Conservation (phyloP, 768 basidiomycete species). For the Fomitopsis serialis region DNA sequence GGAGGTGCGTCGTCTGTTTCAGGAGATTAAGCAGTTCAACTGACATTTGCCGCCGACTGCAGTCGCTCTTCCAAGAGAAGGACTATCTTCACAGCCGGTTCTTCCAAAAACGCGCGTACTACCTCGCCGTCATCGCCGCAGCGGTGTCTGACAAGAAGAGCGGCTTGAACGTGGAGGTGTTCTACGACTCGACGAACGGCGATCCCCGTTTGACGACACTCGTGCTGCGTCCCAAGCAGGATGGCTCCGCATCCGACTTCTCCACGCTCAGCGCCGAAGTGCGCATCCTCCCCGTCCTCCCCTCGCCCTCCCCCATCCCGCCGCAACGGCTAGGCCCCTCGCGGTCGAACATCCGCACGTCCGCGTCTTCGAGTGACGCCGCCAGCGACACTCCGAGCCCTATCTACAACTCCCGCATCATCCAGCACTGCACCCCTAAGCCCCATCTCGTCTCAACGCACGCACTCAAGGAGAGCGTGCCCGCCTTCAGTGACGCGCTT, state of each 20-base stretch:
- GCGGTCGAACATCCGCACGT: slow-evolving; percentile 60
- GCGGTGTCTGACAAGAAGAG: slow-evolving; percentile 43
- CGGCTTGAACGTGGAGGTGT: slow-evolving; percentile 49
- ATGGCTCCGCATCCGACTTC: slow-evolving; percentile 49
- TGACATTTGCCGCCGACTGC: background rate
- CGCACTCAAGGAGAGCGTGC: slow-evolving; percentile 38
- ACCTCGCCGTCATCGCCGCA: slow-evolving; percentile 73
- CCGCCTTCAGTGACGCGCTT: slow-evolving; percentile 69
- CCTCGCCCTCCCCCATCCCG: slow-evolving; percentile 56
- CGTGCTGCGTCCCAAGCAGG: slow-evolving; percentile 50
- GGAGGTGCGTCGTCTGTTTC: slow-evolving; percentile 27
- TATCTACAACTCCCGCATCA: slow-evolving; percentile 71
- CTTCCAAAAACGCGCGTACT: slow-evolving; percentile 90
- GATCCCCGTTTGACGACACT: slow-evolving; percentile 66
- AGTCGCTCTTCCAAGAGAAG: slow-evolving; percentile 91
- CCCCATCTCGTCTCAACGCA: slow-evolving; percentile 42
- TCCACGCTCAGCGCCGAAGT: slow-evolving; percentile 67
- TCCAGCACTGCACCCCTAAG: slow-evolving; percentile 45
- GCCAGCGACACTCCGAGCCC: slow-evolving; percentile 52
- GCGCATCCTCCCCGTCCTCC: slow-evolving; percentile 66
- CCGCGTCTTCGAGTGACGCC: slow-evolving; percentile 22
- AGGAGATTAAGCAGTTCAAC: background rate
- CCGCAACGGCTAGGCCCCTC: slow-evolving; percentile 67
- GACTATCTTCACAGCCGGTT: slow-evolving; percentile 86
- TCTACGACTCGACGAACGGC: slow-evolving; percentile 50